Conservation (phyloP, 352 stramenopile genomes). For the Globisporangium mamillatum region DNA sequence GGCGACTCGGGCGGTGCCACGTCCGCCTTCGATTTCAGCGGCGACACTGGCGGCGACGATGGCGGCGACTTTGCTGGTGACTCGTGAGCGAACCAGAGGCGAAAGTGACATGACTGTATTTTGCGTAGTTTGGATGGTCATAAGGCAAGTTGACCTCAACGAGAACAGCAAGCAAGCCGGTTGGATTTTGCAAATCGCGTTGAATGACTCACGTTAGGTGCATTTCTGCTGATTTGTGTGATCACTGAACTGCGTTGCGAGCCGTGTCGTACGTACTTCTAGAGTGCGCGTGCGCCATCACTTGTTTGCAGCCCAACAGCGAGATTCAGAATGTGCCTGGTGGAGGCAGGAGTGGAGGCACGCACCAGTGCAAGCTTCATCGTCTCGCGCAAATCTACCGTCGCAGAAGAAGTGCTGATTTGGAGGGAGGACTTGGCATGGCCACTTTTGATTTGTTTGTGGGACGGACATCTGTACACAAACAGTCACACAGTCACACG, state of each 20-base stretch:
- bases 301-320: not conserved
- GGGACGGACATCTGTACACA: not conserved
- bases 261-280: not conserved
- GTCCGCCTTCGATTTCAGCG: slow-evolving; percentile 49
- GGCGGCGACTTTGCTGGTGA: slow-evolving; percentile 50
- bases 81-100: slow-evolving; percentile 25
- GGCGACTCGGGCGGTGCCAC: slow-evolving; percentile 30
- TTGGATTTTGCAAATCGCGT: not conserved
- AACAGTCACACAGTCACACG: not conserved
- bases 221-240: not conserved
- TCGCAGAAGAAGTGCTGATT: not conserved
- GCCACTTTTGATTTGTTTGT: too few relatives aligned
- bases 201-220: not conserved
- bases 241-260: not conserved
- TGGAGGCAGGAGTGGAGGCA: not conserved
- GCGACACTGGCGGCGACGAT: slow-evolving; percentile 47
- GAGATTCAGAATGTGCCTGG: too few relatives aligned
- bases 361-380: too few relatives aligned
- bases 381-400: not conserved
- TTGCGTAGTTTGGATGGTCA: not conserved
- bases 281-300: not conserved
- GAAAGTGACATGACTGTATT: not conserved
- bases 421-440: not conserved
- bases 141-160: not conserved
- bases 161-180: not conserved